Conservation (phyloP, 2,329 filamentous ascomycete genomes). For the Ascochyta viciae-villosae region DNA sequence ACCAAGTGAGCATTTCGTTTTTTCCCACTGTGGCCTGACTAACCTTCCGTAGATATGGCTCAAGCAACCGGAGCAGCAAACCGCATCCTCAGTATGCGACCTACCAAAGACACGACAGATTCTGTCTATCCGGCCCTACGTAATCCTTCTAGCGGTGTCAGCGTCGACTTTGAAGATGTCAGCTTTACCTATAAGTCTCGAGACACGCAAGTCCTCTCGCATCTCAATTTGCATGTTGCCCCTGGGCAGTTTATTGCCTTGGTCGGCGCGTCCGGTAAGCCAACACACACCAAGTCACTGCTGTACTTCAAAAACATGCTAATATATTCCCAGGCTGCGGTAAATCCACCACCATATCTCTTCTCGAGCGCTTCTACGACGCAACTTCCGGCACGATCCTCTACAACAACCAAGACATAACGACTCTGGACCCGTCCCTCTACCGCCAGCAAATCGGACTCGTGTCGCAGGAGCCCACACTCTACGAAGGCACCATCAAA, state of each 20-base stretch:
- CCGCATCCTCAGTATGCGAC: conserved; percentile 46
- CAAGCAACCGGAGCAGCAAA: conserved; percentile 48
- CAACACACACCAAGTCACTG: no score
- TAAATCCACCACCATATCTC: conserved; percentile 89
- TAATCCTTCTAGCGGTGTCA: conserved; percentile 23
- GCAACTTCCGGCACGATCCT: conserved; percentile 78
- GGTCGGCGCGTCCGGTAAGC: conserved; percentile 66
- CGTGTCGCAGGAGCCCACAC: conserved; percentile 56
- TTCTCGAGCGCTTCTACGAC: conserved; percentile 95
- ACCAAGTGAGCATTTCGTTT: conserved; percentile 45
- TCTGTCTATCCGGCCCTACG: conserved; percentile 20
- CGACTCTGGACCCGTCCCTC: conserved; percentile 41
- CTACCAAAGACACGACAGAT: conserved; percentile 16
- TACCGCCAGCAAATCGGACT: conserved; percentile 54
- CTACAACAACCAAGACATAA: conserved; percentile 54
- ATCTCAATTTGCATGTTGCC: conserved; percentile 54
- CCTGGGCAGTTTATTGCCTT: conserved; percentile 75
- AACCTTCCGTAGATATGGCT: conserved; percentile 37
- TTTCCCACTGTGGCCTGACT: not conserved
- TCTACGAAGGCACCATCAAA: conserved; percentile 54
- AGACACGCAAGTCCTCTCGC: conserved; percentile 69
- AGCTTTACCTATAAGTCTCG: conserved; percentile 93
- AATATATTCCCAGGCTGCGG: conserved; percentile 66
- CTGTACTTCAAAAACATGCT: no score
- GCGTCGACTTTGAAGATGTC: conserved; percentile 88